Evolutionary conservation across 169 alveolate species (phyloP).

Genomic region (Perkinsus chesapeaki): DNA sequence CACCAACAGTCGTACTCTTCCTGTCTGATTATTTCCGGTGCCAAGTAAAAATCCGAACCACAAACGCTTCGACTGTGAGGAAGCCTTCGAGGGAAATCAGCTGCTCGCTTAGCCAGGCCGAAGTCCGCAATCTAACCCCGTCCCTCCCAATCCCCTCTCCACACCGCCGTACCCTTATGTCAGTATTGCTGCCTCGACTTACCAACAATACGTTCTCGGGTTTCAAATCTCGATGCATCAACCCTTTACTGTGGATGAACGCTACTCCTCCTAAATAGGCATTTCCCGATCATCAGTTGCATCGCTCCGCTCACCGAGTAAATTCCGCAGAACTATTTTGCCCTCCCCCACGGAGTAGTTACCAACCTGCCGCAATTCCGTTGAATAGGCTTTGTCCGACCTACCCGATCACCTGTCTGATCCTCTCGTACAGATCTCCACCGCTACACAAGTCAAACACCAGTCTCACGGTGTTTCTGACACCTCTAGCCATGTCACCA

Average conservation of each 20-base stretch:
- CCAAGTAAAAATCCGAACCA: constrained; percentile 48
- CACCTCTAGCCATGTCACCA: not conserved
- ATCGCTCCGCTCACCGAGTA: not conserved
- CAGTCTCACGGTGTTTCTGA: constrained; percentile 22
- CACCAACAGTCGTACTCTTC: constrained; percentile 27
- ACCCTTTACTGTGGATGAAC: constrained; percentile 12
- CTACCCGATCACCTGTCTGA: not conserved
- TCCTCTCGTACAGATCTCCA: constrained; percentile 37
- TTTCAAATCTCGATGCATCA: constrained; percentile 34
- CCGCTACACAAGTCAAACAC: constrained; percentile 44
- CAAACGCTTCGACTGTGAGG: constrained; percentile 39
- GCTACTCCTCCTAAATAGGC: constrained; percentile 12
- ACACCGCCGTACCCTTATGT: constrained; percentile 15
- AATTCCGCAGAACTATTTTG: not conserved
- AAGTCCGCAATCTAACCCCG: constrained; percentile 34
- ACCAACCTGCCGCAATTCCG: not conserved
- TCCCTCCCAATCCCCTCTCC: not conserved
- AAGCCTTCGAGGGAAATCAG: constrained; percentile 4
- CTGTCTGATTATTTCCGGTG: constrained; percentile 46
- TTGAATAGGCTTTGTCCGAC: no score
- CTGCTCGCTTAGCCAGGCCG: constrained; percentile 39
- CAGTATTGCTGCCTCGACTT: constrained; percentile 18
- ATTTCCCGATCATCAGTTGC: not conserved
- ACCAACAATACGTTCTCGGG: constrained; percentile 25
- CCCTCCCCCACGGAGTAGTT: constrained; percentile 16